A percentile compares a stretch with the other conserved stretches of the same genome.
Conservation (phyloP, 495 filamentous ascomycete species). For the Lophiostoma macrostomum region DNA sequence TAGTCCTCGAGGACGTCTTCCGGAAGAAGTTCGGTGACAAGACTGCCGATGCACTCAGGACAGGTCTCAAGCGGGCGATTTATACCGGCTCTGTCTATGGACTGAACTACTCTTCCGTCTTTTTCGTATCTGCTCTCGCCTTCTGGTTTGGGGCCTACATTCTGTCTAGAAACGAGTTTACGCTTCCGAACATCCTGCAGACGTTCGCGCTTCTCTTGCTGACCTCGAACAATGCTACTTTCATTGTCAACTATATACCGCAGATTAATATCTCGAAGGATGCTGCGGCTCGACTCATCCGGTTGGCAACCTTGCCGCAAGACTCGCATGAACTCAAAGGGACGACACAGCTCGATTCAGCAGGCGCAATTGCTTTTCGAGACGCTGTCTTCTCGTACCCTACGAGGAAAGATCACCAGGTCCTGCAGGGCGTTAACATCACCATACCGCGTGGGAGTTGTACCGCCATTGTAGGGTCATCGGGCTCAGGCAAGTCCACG, state of each 20-base stretch:
- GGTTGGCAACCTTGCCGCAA: constrained; percentile 60
- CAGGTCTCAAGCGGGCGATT: constrained; percentile 57
- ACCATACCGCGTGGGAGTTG: constrained; percentile 56
- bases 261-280: constrained; percentile 72
- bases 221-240: constrained; percentile 66
- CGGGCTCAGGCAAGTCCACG: constrained; percentile 88
- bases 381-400: constrained; percentile 70
- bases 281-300: constrained; percentile 69
- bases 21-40: constrained; percentile 59
- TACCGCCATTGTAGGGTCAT: constrained; percentile 75
- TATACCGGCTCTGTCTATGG: constrained; percentile 75
- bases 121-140: constrained; percentile 74
- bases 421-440: constrained; percentile 62
- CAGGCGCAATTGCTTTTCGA: constrained; percentile 61
- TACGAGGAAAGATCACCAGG: constrained; percentile 46
- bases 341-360: constrained; percentile 44
- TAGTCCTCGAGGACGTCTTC: constrained; percentile 77
- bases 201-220: constrained; percentile 83
- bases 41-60: constrained; percentile 46
- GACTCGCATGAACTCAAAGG: constrained; percentile 63
- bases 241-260: constrained; percentile 69
- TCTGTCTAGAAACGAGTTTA: constrained; percentile 47
- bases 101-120: constrained; percentile 63
- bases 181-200: constrained; percentile 59
- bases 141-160: constrained; percentile 79